These are phyloP conservation scores for Hygrophoropsis aurantiaca DNA, from an alignment of 768 basidiomycete genomes.

Conservation along the genomic window DNA sequence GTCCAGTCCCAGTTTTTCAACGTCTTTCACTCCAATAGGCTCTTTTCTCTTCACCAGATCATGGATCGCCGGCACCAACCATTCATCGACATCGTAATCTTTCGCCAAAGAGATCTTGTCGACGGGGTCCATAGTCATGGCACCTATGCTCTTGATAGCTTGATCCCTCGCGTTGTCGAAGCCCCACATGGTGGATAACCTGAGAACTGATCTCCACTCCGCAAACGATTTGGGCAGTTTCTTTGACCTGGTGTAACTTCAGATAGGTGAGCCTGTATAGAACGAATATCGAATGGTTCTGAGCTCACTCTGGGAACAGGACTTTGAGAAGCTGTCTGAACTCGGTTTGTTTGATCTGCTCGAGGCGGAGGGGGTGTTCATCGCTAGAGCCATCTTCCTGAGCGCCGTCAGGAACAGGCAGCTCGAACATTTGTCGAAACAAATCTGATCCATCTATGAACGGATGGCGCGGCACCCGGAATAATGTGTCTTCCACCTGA, in stretches of 20 bases:
- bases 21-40: slow-evolving; percentile 26
- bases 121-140: slow-evolving; percentile 11
- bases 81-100: slow-evolving; percentile 29
- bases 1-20: slow-evolving; percentile 24
- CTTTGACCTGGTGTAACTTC: no score
- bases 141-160: slow-evolving; percentile 27
- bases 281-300: no score
- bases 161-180: slow-evolving; percentile 28
- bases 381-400: slow-evolving; percentile 27
- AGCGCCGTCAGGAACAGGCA: slow-evolving; percentile 21
- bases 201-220: slow-evolving; percentile 38
- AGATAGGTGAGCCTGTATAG: no score
- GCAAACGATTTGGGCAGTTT: slow-evolving; percentile 10
- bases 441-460: slow-evolving; percentile 34
- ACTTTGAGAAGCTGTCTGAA: slow-evolving; percentile 22
- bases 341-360: slow-evolving; percentile 23
- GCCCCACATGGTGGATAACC: slow-evolving; percentile 39
- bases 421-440: slow-evolving; percentile 33
- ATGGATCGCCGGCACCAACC: slow-evolving; percentile 33
- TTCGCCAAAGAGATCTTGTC: slow-evolving; percentile 31
- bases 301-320: no score
- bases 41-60: slow-evolving; percentile 23
- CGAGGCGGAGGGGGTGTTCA: slow-evolving; percentile 25
- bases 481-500: slow-evolving; percentile 39
- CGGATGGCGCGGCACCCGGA: slow-evolving; percentile 37